Evolutionary conservation across 306 rosid genomes (phyloP).

Genomic region (Corylus avellana): DNA sequence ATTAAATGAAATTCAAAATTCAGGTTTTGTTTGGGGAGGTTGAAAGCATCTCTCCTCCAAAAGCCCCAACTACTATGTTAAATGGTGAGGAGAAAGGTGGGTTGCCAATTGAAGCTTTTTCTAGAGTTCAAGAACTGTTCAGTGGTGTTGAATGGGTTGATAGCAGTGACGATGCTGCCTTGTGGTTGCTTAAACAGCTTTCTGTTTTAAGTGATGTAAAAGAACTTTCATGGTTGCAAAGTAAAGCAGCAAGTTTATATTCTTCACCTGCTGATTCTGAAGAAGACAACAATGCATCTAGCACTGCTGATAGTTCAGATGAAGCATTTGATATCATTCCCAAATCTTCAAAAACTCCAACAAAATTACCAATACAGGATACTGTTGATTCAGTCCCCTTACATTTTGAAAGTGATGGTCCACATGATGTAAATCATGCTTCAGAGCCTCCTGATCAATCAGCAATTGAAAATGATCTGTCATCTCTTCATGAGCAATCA

Average conservation of each 20-base stretch:
- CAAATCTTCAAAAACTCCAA: constrained; percentile 50
- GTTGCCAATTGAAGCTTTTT: constrained; percentile 93
- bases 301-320: constrained; percentile 94
- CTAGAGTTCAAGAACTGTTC: constrained; percentile 95
- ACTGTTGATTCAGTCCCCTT: constrained; percentile 43
- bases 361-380: constrained; percentile 44
- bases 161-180: constrained; percentile 81
- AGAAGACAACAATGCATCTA: constrained; percentile 83
- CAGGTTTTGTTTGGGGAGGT: constrained; percentile 97
- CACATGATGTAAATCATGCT: constrained; percentile 35
- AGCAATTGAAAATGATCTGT: constrained; percentile 22
- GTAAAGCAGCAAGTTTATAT: constrained; percentile 63
- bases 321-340: constrained; percentile 74
- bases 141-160: constrained; percentile 91
- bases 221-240: constrained; percentile 79
- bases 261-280: constrained; percentile 92
- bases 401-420: constrained; percentile 46
- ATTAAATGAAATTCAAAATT: constrained; percentile 31
- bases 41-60: constrained; percentile 75
- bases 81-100: constrained; percentile 98
- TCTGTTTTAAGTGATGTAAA: constrained; percentile 71
- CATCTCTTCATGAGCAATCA: constrained; percentile 34
- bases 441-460: constrained; percentile 42
- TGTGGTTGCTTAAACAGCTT: constrained; percentile 91
- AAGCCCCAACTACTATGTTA: constrained; percentile 70